Conservation (phyloP, 1,284 basidiomycete species). For the Veloporphyrellus conicus region DNA sequence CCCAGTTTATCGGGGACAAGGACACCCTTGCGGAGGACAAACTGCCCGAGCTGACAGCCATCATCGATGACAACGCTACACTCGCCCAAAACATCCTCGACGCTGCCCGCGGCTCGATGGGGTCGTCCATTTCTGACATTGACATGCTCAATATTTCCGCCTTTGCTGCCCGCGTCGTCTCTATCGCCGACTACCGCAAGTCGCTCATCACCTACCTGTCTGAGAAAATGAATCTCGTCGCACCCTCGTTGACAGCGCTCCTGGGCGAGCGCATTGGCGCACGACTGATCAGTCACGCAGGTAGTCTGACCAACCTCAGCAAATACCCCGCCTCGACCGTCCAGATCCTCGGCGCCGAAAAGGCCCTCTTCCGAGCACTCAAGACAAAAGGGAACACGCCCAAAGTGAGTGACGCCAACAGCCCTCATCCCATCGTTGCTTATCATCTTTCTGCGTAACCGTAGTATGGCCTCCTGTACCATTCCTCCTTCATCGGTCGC, state of each 20-base stretch:
- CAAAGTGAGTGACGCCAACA: conserved; percentile 54
- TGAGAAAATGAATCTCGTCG: conserved; percentile 98
- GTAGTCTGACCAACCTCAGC: conserved; percentile 92
- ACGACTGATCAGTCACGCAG: conserved; percentile 95
- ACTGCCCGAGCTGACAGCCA: conserved; percentile 75
- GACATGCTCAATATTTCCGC: conserved; percentile 96
- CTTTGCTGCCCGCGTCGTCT: conserved; percentile 89
- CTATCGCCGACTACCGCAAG: conserved; percentile 92
- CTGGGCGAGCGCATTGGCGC: conserved; percentile 96
- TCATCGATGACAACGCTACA: conserved; percentile 85
- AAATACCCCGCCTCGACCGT: conserved; percentile 99
- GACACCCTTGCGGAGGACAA: conserved; percentile 72
- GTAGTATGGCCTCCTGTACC: conserved; percentile 89
- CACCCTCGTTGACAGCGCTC: conserved; percentile 91
- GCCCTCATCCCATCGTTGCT: not conserved
- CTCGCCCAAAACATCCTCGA: conserved; percentile 93
- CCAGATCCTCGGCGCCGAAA: conserved; percentile 97
- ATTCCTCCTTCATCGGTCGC: conserved; percentile 93
- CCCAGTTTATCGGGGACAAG: conserved; percentile 90
- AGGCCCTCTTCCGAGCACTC: conserved; percentile 94
- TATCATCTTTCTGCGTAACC: not conserved
- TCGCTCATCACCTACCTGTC: conserved; percentile 85
- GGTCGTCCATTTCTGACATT: conserved; percentile 85
- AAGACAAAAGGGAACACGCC: conserved; percentile 99
- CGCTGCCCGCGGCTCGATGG: conserved; percentile 93